Evolutionary conservation across 129 eudicot genomes (phyloP).

Genomic region (Flaveria brownii): DNA sequence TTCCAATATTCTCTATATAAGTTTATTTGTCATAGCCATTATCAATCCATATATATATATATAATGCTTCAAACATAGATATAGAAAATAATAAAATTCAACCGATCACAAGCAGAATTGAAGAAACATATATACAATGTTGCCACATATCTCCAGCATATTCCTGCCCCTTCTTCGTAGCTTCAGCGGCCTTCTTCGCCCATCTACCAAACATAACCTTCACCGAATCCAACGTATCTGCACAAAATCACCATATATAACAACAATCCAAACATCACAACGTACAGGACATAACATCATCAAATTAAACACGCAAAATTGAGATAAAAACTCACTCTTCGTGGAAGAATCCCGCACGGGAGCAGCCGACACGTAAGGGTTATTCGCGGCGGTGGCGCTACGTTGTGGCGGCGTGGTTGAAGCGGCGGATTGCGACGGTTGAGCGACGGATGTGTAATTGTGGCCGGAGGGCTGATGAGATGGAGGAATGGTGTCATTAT

Average conservation of each 20-base stretch:
- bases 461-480: conserved; percentile 19
- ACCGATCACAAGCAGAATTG: not conserved
- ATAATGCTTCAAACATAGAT: too few species aligned
- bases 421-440: not conserved
- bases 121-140: conserved; percentile 57
- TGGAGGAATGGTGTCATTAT: conserved; percentile 53
- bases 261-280: conserved; percentile 5
- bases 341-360: conserved; percentile 51
- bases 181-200: conserved; percentile 77
- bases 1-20: too few species aligned
- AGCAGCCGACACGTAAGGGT: conserved; percentile 66
- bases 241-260: conserved; percentile 2
- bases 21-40: too few species aligned
- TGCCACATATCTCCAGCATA: conserved; percentile 69
- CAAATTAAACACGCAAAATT: not conserved
- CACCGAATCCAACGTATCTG: conserved; percentile 48
- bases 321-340: conserved; percentile 46
- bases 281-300: too few species aligned
- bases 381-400: conserved; percentile 39
- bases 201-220: conserved; percentile 65
- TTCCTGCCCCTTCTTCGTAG: conserved; percentile 62
- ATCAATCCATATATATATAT: too few species aligned
- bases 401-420: not conserved
- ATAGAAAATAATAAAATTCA: not conserved
- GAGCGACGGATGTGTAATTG: too few species aligned